Evolutionary conservation across 1,139 yeast genomes (phyloP), one percentile per base, ranked within the genome.

Genomic region (Blastobotrys malaysiensis): DNA sequence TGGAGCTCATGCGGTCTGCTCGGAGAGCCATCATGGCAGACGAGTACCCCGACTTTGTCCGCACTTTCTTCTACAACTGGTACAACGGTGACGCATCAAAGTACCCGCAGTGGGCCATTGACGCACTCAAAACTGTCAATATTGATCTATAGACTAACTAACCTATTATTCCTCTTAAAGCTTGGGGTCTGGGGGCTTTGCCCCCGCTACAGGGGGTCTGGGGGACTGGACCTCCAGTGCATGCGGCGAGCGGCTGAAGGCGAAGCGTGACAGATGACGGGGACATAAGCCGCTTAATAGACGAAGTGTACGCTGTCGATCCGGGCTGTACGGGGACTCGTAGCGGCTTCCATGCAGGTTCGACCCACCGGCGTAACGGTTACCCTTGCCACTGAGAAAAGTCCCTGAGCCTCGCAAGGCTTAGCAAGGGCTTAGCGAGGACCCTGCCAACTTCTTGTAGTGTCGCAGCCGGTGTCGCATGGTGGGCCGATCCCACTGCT

Each of bases 91-190:
- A 71, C 36, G 55, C 56, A 43, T 45, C 57, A 6, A 64, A 65
- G 51, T 75, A 71, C 52, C 78, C 78, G 0, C 50, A 57, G 45
- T 75, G 78, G 78, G 78, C 78, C 1, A 60, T 69, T 1, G 71
- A 70, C 14, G 77, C 78, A 0, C 59, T 75, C 24, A 57, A 59
- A 9, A 57, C 57, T 0, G 78, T 74, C 3, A 65, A 70, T 51
- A 71, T 74, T 47, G 51, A 43, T 44, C 26, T 44, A 18, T 31
- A 13, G 39, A 3, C 5, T 31, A 31, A 31, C 39, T 31, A 31
- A 31, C 39, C 39, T n/a, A 3, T 31, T 26, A 5, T 9, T 26
- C 13, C 11, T 5, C 3, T 26, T 26, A n/a, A n/a, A n/a, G n/a
- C n/a, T n/a, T n/a, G n/a, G n/a, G n/a, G n/a, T n/a, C n/a, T n/a